Evolutionary conservation across 805 yeast genomes (phyloP), one percentile per base, ranked within the genome.

Genomic region (Metschnikowia dekortorum): DNA sequence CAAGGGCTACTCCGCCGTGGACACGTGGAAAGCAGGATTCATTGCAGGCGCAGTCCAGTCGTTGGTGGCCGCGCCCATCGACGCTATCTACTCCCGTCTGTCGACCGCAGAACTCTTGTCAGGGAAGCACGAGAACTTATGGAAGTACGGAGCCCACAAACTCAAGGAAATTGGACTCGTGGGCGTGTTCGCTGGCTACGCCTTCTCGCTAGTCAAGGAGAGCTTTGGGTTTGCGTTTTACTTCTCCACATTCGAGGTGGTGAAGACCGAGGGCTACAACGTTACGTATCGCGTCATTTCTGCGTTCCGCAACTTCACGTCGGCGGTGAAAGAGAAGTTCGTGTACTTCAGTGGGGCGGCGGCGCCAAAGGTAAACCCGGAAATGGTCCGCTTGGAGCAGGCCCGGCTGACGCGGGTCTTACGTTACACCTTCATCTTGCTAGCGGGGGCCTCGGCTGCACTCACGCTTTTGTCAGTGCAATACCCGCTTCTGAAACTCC

Each of bases 381-480:
- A 54, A 11, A 37, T 46, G 29, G 56, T 66, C 22, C 56, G 60
- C 35, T 52, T 69, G 31, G 76, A 70, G 51, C 65, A 67, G 39
- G 63, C 62, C 29, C 53, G 73, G 44, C 73, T 68, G 74, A 69
- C 74, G 0, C 78, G 75, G 51, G 71, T 82, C n/a, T 61, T 88
- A 37, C 82, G 80, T 57, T 84, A 91, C 1, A 64, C 84, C 1
- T 87, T 85, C 62, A 80, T 89, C 4, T 75, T 92, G 30, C 59
- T 85, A 7, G 97, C 96, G 0, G 98, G 98, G 16, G 89, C 94
- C 8, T 74, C 86, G 6, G 97, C 97, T 0, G 92, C 97, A 0
- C 71, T 84, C 16, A 74, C 89, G 0, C 70, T 91, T 18, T 82
- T 91, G 53, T 76, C 84, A 3, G 83, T 91, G 5, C 96, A 89